These are phyloP conservation scores for Tripterygium wilfordii DNA, from an alignment of 177 flowering plant species.

Conservation along the genomic window DNA sequence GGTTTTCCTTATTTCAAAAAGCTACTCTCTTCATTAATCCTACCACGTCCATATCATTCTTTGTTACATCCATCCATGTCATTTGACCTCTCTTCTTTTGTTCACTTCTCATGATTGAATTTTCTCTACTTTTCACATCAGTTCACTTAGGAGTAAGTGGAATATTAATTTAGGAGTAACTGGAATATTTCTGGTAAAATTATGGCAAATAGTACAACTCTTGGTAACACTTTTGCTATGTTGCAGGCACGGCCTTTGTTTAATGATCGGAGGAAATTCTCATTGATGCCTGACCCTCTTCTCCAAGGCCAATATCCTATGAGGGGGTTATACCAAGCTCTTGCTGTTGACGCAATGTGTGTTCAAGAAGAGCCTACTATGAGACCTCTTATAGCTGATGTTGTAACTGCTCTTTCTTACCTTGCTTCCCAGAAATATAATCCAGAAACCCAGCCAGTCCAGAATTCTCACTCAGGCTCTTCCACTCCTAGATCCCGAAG, in stretches of 20 bases:
- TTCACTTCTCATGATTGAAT: too few species aligned
- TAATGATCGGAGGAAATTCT: conserved; percentile 46
- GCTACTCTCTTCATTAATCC: too few species aligned
- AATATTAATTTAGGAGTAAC: too few species aligned
- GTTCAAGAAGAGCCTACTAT: conserved; percentile 61
- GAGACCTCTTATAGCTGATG: conserved; percentile 64
- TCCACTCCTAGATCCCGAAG: conserved; percentile 35
- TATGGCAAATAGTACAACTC: too few species aligned
- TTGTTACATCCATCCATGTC: too few species aligned
- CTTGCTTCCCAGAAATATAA: conserved; percentile 49
- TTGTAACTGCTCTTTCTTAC: conserved; percentile 57
- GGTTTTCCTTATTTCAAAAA: too few species aligned
- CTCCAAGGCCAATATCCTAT: conserved; percentile 57
- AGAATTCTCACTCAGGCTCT: conserved; percentile 30
- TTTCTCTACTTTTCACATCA: too few species aligned
- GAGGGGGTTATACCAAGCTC: conserved; percentile 66
- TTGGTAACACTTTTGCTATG: neutral
- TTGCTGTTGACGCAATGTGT: conserved; percentile 74
- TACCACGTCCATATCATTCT: too few species aligned
- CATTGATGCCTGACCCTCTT: conserved; percentile 57
- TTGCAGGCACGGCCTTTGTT: conserved; percentile 63
- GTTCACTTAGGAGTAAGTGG: too few species aligned
- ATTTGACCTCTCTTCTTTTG: too few species aligned
- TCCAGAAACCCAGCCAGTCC: conserved; percentile 35
- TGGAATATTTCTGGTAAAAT: too few species aligned